Conservation (phyloP, 768 basidiomycete species). For the Chiua virens region DNA sequence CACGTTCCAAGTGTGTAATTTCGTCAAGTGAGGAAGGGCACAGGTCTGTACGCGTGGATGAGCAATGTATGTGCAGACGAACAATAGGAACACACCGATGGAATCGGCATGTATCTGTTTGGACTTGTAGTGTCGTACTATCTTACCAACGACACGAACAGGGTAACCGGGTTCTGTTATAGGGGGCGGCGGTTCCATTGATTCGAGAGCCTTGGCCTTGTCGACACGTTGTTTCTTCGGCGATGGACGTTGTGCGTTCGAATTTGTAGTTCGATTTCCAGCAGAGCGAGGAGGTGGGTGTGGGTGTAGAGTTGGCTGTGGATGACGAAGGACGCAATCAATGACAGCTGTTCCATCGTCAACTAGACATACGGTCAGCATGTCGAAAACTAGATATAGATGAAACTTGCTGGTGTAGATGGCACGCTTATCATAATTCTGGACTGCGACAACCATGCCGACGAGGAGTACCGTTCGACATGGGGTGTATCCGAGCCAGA, state of each 20-base stretch:
- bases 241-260: not conserved
- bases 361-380: constrained; percentile 40
- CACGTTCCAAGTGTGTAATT: constrained; percentile 52
- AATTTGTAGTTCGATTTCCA: constrained; percentile 2
- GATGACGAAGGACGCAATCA: constrained; percentile 56
- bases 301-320: constrained; percentile 27
- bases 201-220: constrained; percentile 2
- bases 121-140: constrained; percentile 39
- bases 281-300: constrained; percentile 6
- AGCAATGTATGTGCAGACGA: not conserved
- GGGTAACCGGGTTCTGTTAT: constrained; percentile 46
- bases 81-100: constrained; percentile 44
- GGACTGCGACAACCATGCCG: constrained; percentile 65
- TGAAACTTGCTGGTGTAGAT: constrained; percentile 51
- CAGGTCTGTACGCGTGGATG: constrained; percentile 30
- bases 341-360: constrained; percentile 78
- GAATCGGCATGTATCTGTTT: constrained; percentile 47
- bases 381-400: not conserved
- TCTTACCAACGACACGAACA: constrained; percentile 48
- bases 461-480: constrained; percentile 41
- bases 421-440: constrained; percentile 56
- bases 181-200: constrained; percentile 31
- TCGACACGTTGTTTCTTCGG: constrained; percentile 17
- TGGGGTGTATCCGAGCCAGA: constrained; percentile 70
- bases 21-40: constrained; percentile 60